Evolutionary conservation across 2,329 filamentous ascomycete species (phyloP).

Genomic region (Aspergillus pseudoviridinutans): DNA sequence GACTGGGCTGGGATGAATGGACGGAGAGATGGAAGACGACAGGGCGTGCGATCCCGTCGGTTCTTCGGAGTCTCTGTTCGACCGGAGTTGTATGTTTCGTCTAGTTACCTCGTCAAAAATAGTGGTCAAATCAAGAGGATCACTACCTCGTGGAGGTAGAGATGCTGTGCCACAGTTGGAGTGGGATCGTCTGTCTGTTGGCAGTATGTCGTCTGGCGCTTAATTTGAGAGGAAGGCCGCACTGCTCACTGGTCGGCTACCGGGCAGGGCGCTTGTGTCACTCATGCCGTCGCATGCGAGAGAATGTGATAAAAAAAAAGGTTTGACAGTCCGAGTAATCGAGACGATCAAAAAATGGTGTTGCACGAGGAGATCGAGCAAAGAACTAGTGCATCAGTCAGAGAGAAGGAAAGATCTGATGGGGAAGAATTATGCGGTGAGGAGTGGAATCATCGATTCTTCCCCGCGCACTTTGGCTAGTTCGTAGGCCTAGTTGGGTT

Average conservation of each 20-base stretch:
- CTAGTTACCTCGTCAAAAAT: slow-evolving; percentile 22
- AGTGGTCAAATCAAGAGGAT: not conserved
- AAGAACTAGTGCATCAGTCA: slow-evolving; percentile 12
- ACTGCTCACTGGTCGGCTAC: slow-evolving; percentile 23
- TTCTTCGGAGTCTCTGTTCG: slow-evolving; percentile 9
- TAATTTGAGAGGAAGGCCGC: slow-evolving; percentile 16
- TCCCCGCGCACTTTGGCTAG: slow-evolving; percentile 7
- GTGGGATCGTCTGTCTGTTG: not conserved
- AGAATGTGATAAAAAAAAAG: slow-evolving; percentile 3
- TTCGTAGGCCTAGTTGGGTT: not conserved
- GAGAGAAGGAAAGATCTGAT: slow-evolving; percentile 2
- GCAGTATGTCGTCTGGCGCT: slow-evolving; percentile 27
- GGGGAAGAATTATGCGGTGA: slow-evolving; percentile 17
- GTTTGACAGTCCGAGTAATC: not conserved
- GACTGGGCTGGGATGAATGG: slow-evolving; percentile 23
- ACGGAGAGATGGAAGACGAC: slow-evolving; percentile 14
- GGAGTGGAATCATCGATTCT: slow-evolving; percentile 10
- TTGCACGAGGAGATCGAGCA: slow-evolving; percentile 3
- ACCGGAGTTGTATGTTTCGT: slow-evolving; percentile 13
- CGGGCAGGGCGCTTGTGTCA: slow-evolving; percentile 25
- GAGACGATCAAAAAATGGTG: slow-evolving; percentile 2
- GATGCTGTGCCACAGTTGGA: slow-evolving; percentile 5
- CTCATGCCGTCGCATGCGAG: slow-evolving; percentile 22
- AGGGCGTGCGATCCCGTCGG: slow-evolving; percentile 5
- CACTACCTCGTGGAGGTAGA: slow-evolving; percentile 4